These are phyloP conservation scores for Escallonia herrerae DNA, from an alignment of 129 eudicot genomes.

Conservation along the genomic window DNA sequence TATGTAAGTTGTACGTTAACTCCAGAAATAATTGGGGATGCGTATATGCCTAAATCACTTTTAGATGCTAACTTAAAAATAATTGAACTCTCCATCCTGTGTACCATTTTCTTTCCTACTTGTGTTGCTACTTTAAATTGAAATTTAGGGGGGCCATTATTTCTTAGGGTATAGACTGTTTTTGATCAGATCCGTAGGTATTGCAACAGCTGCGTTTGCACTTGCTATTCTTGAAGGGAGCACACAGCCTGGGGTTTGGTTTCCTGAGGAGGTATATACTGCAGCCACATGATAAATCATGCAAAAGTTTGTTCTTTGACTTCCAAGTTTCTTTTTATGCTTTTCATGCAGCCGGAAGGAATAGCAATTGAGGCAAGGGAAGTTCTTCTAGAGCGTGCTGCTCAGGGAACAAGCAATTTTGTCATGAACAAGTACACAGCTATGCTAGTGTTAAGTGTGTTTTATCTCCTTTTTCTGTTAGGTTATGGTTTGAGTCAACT, in stretches of 20 bases:
- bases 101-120: no score
- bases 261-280: constrained; percentile 85
- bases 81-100: no score
- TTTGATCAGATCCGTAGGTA: constrained; percentile 68
- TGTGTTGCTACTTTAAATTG: no score
- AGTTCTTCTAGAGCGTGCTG: constrained; percentile 70
- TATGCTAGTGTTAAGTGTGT: neutral
- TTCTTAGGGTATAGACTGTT: no score
- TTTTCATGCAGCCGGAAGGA: constrained; percentile 70
- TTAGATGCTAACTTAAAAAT: neutral
- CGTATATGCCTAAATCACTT: neutral
- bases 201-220: constrained; percentile 80
- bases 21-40: neutral
- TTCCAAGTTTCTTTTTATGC: neutral
- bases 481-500: neutral
- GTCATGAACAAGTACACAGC: constrained; percentile 67
- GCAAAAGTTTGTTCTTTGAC: neutral
- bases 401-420: constrained; percentile 76
- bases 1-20: constrained; percentile 39
- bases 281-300: constrained; percentile 11
- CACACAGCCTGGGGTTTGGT: constrained; percentile 97
- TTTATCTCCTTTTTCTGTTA: neutral
- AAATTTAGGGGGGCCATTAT: no score
- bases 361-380: constrained; percentile 83
- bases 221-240: constrained; percentile 88